These are phyloP conservation scores for Globisporangium mamillatum DNA, from an alignment of 352 stramenopile species.

Conservation along the genomic window DNA sequence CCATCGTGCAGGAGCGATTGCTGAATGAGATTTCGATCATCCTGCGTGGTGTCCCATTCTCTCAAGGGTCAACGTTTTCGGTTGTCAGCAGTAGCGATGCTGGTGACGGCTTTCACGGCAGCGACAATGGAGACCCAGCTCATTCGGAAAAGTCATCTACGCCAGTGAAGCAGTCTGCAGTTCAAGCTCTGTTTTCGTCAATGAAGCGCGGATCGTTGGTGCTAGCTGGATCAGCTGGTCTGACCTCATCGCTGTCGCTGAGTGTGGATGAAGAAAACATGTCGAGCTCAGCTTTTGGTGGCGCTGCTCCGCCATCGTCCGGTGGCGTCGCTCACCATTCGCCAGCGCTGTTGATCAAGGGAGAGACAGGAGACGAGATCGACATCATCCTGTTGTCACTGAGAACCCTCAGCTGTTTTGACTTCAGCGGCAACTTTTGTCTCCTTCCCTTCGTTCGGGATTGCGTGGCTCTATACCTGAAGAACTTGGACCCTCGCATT, in stretches of 20 bases:
- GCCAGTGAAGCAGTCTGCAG: slow-evolving; percentile 44
- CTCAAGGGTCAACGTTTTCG: slow-evolving; percentile 20
- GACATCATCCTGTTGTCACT: slow-evolving; percentile 89
- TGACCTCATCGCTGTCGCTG: slow-evolving; percentile 18
- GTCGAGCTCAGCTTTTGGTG: slow-evolving; percentile 9
- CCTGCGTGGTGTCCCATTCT: slow-evolving; percentile 84
- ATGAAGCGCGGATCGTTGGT: slow-evolving; percentile 61
- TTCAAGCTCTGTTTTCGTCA: slow-evolving; percentile 70
- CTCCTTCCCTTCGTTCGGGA: slow-evolving; percentile 95
- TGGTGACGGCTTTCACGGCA: slow-evolving; percentile 1
- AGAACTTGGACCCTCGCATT: slow-evolving; percentile 87
- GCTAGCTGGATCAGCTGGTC: slow-evolving; percentile 24
- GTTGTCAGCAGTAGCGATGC: neutral
- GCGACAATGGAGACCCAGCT: slow-evolving; percentile 3
- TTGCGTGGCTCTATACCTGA: slow-evolving; percentile 91
- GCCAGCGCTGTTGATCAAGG: slow-evolving; percentile 53
- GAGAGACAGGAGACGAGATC: slow-evolving; percentile 74
- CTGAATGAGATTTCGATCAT: slow-evolving; percentile 96
- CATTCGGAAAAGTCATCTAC: slow-evolving; percentile 21
- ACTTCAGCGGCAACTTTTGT: slow-evolving; percentile 90
- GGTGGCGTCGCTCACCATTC: slow-evolving; percentile 12
- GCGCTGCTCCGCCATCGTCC: slow-evolving; percentile 1
- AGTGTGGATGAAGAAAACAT: slow-evolving; percentile 32
- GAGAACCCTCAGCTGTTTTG: slow-evolving; percentile 92
- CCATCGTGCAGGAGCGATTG: slow-evolving; percentile 92